These are phyloP conservation scores for Penicillium sp. DNA, from an alignment of 2,329 filamentous ascomycete genomes.

Conservation along the genomic window DNA sequence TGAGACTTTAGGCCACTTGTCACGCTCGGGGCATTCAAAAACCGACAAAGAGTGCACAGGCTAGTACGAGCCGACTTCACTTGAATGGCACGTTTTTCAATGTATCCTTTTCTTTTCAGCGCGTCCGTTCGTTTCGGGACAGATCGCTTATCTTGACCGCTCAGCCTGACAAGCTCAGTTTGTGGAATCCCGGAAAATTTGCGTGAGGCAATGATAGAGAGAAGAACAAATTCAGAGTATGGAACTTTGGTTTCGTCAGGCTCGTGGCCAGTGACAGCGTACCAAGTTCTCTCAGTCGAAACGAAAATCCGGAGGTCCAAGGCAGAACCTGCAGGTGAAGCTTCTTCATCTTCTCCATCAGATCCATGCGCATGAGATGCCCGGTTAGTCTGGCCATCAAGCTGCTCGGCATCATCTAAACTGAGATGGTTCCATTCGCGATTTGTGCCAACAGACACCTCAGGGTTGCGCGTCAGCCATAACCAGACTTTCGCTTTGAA, in stretches of 20 bases:
- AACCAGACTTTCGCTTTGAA: constrained; percentile 57
- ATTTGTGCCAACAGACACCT: constrained; percentile 51
- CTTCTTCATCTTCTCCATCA: constrained; percentile 5
- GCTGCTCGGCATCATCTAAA: constrained; percentile 41
- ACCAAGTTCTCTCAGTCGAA: constrained; percentile 57
- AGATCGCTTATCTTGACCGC: constrained; percentile 64
- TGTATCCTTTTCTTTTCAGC: constrained; percentile 59
- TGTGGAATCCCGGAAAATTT: constrained; percentile 57
- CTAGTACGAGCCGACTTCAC: constrained; percentile 54
- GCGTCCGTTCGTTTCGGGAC: constrained; percentile 60
- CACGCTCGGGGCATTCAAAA: constrained; percentile 27
- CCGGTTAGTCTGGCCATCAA: no score
- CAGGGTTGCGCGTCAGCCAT: constrained; percentile 56
- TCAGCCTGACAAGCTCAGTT: constrained; percentile 53
- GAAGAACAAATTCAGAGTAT: constrained; percentile 53
- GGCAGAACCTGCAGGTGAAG: background rate
- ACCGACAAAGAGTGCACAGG: constrained; percentile 54
- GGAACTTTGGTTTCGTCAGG: constrained; percentile 55
- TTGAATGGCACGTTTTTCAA: constrained; percentile 54
- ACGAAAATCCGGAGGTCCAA: constrained; percentile 45
- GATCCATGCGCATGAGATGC: no score
- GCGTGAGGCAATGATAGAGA: constrained; percentile 58
- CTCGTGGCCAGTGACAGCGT: constrained; percentile 59
- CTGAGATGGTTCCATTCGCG: constrained; percentile 42
- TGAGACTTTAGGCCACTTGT: constrained; percentile 2